Percentiles rank a stretch among this genome's conserved stretches.
These are phyloP conservation scores for Coniochaeta pulveracea DNA, from an alignment of 2,329 filamentous ascomycete genomes.

Conservation along the genomic window DNA sequence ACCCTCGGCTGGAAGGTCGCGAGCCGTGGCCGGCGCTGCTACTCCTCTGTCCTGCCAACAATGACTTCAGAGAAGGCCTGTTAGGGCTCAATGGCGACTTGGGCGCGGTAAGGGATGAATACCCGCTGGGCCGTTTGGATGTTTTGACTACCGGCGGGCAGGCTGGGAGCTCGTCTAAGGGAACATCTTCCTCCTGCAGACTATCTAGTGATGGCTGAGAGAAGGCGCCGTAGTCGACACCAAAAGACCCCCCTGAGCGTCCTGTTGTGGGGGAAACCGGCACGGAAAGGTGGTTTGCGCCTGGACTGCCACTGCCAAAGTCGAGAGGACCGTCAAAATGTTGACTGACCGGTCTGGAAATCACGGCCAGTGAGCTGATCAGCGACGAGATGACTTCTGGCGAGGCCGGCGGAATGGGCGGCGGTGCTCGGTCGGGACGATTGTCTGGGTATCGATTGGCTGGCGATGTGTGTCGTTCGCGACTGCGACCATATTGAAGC, in stretches of 20 bases:
- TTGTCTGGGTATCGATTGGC: neutral
- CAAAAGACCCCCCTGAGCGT: constrained; percentile 35
- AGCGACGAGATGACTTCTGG: constrained; percentile 60
- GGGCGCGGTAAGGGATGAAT: constrained; percentile 58
- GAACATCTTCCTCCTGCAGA: constrained; percentile 31
- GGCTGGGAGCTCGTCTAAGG: constrained; percentile 49
- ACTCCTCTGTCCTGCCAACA: constrained; percentile 33
- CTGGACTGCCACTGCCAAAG: constrained; percentile 11
- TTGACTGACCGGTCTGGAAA: constrained; percentile 53
- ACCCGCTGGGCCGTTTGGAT: constrained; percentile 67
- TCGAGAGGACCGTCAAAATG: constrained; percentile 50
- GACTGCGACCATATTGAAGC: constrained; percentile 10
- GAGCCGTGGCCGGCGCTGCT: constrained; percentile 27
- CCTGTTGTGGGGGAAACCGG: constrained; percentile 22
- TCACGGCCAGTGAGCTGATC: constrained; percentile 60
- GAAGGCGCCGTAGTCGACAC: constrained; percentile 63
- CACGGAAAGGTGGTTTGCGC: constrained; percentile 19
- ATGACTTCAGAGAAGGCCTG: constrained; percentile 37
- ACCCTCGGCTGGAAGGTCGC: constrained; percentile 49
- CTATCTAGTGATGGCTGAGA: constrained; percentile 38
- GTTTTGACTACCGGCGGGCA: constrained; percentile 67
- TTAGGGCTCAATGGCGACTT: constrained; percentile 40
- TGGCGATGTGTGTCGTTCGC: constrained; percentile 5
- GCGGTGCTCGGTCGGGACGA: constrained; percentile 6
- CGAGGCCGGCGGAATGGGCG: constrained; percentile 30